Percentiles rank a stretch among this genome's conserved stretches.
Evolutionary conservation across 805 yeast species (phyloP).

Genomic region (Saccharomyces eubayanus): DNA sequence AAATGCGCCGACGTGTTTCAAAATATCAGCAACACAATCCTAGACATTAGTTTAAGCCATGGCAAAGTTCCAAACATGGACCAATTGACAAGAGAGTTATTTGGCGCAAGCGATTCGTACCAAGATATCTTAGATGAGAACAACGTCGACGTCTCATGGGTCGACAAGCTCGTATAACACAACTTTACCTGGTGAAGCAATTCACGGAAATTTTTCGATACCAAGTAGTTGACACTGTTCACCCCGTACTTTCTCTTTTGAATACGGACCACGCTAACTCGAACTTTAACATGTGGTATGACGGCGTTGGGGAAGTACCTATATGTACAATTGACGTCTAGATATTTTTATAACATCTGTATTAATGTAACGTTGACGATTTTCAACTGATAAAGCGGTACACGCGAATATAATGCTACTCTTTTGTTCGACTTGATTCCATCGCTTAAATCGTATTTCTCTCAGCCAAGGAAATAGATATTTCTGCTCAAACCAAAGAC

Average conservation of each 20-base stretch:
- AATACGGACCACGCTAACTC: too few species aligned
- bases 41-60: constrained; percentile 36
- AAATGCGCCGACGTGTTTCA: constrained; percentile 39
- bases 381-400: too few species aligned
- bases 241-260: too few species aligned
- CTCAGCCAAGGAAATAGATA: too few species aligned
- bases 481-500: too few species aligned
- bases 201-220: neutral
- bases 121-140: constrained; percentile 41
- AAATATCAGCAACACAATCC: constrained; percentile 36
- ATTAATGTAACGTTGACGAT: too few species aligned
- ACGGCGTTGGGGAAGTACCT: neutral
- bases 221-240: too few species aligned
- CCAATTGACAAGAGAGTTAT: constrained; percentile 33
- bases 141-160: constrained; percentile 39
- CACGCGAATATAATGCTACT: too few species aligned
- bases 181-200: neutral
- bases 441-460: too few species aligned
- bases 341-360: too few species aligned
- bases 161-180: constrained; percentile 24
- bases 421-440: too few species aligned
- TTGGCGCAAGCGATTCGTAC: constrained; percentile 39
- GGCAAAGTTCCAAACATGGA: constrained; percentile 36
- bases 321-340: neutral
- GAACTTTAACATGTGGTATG: too few species aligned